Evolutionary conservation across 2,329 filamentous ascomycete species (phyloP).

Genomic region (Claviceps monticola): DNA sequence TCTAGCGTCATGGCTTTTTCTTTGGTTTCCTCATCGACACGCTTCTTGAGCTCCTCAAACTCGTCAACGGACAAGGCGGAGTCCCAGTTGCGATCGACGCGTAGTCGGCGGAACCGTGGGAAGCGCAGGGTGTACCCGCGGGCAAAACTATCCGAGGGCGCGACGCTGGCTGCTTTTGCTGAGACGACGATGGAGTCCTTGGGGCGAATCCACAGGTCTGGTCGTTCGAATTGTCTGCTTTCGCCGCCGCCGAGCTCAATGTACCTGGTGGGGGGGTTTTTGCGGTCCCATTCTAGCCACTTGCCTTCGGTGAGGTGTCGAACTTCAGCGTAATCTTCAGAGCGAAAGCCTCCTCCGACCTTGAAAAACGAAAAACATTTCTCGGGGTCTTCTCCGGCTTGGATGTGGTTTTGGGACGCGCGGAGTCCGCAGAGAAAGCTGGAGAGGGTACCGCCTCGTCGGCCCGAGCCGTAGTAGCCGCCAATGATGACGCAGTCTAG

Average conservation of each 20-base stretch:
- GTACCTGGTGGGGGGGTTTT: slow-evolving; percentile 60
- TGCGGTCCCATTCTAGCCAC: slow-evolving; percentile 74
- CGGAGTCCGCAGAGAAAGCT: slow-evolving; percentile 85
- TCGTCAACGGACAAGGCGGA: slow-evolving; percentile 64
- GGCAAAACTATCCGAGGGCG: slow-evolving; percentile 63
- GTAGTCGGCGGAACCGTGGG: slow-evolving; percentile 71
- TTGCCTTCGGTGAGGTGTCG: slow-evolving; percentile 78
- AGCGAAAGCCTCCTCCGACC: slow-evolving; percentile 85
- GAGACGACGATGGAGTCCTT: slow-evolving; percentile 76
- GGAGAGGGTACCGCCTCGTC: slow-evolving; percentile 66
- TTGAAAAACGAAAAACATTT: slow-evolving; percentile 94
- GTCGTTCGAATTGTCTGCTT: slow-evolving; percentile 55
- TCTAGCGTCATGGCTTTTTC: slow-evolving; percentile 70
- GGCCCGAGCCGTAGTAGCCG: slow-evolving; percentile 83
- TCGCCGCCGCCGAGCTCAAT: slow-evolving; percentile 73
- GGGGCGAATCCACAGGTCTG: slow-evolving; percentile 88
- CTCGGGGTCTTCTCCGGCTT: slow-evolving; percentile 45
- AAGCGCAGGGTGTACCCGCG: slow-evolving; percentile 71
- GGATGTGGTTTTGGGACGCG: slow-evolving; percentile 54
- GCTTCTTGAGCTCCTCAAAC: slow-evolving; percentile 57
- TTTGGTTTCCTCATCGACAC: slow-evolving; percentile 55
- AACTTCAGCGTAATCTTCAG: slow-evolving; percentile 72
- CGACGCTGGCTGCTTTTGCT: slow-evolving; percentile 75
- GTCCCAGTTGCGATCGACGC: slow-evolving; percentile 75
- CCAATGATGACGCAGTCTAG: slow-evolving; percentile 83